phyloP scores from a whole-genome alignment of 163 green algal species.

The Scenedesmus sp. region DNA sequence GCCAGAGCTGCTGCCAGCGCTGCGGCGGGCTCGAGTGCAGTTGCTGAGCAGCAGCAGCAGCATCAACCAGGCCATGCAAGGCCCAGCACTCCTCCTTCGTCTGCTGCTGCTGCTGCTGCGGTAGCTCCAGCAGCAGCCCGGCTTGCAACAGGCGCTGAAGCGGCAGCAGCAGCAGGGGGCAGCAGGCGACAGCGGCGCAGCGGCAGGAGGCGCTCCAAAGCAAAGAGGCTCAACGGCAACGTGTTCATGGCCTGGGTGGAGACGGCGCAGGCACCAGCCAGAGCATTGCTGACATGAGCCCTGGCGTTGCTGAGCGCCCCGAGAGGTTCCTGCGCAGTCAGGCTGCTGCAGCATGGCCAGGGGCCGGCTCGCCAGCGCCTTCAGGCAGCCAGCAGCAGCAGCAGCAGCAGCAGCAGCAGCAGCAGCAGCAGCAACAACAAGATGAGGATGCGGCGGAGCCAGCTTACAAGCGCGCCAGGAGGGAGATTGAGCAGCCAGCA shows the following conservation, averaged over 20 bases:
- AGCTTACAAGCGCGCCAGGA: neutral
- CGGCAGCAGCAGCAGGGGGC: slow-evolving; percentile 6
- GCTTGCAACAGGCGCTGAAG: neutral
- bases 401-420: slow-evolving; percentile 1
- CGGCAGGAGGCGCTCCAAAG: neutral
- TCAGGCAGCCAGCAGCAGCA: neutral
- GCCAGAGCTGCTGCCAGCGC: neutral
- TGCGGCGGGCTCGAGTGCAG: too few species aligned
- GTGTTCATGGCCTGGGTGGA: slow-evolving; percentile 36
- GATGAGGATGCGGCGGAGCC: slow-evolving; percentile 13
- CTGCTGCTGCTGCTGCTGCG: too few species aligned
- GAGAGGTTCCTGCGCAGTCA: neutral
- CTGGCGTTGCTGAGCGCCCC: neutral
- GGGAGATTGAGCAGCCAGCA: neutral
- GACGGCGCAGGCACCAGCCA: neutral
- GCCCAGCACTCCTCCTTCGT: neutral
- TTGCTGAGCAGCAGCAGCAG: slow-evolving; percentile 5
- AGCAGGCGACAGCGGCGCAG: neutral
- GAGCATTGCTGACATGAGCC: slow-evolving; percentile 25
- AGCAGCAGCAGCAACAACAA: slow-evolving; percentile 9
- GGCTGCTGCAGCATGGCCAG: neutral
- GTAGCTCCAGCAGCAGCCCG: slow-evolving; percentile 7
- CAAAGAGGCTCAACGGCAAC: slow-evolving; percentile 3
- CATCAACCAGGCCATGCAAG: neutral
- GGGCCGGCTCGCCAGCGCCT: neutral